A percentile compares a stretch with the other conserved stretches of the same genome.
Evolutionary conservation across 257 asterid species (phyloP).

Genomic region (Petrea volubilis): DNA sequence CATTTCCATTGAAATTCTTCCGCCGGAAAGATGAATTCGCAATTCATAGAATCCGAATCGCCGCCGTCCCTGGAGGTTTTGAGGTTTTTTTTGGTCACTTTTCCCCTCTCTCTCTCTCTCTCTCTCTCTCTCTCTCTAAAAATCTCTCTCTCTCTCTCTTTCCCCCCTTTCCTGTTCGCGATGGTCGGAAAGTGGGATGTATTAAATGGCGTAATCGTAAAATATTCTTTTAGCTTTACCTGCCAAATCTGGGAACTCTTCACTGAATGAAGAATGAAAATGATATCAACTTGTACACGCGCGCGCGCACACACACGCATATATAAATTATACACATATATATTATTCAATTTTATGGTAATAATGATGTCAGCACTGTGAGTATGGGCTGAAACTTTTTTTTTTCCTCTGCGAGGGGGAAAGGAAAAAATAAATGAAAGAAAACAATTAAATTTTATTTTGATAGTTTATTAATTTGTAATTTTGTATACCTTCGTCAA

Average conservation of each 20-base stretch:
- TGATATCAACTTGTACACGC: too few species aligned
- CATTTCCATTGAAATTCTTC: constrained; percentile 58
- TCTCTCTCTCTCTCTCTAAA: constrained; percentile 11
- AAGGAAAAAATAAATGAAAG: too few species aligned
- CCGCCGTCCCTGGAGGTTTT: constrained; percentile 38
- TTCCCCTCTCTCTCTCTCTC: constrained; percentile 9
- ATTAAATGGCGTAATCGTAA: constrained; percentile 42
- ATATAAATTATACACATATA: too few species aligned
- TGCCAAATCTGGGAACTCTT: background rate
- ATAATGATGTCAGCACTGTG: too few species aligned
- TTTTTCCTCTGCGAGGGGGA: too few species aligned
- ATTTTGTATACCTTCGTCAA: too few species aligned
- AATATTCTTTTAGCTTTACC: constrained; percentile 16
- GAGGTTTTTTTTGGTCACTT: background rate
- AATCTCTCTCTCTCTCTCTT: constrained; percentile 26
- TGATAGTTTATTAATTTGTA: too few species aligned
- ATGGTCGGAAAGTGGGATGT: constrained; percentile 21
- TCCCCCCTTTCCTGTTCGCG: constrained; percentile 11
- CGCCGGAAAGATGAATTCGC: constrained; percentile 23
- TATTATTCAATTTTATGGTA: too few species aligned
- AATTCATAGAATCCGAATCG: constrained; percentile 38
- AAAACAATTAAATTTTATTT: too few species aligned
- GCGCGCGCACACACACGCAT: too few species aligned
- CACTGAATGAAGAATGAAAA: too few species aligned
- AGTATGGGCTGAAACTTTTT: too few species aligned